Evolutionary conservation across 176 grass and related monocot species (phyloP).

Genomic region (sorghum (Sorghum bicolor)): Sorghum_bicolor_NCBIv3 NC_012872.2:68976001-68976500

Average conservation of each 20-base stretch:
- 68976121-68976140: slow-evolving; percentile 6
- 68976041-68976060: background rate
- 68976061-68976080: background rate
- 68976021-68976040: background rate
- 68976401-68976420: background rate
- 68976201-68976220: background rate
- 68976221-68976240: slow-evolving; percentile 10
- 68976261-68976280: slow-evolving; percentile 40
- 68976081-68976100: background rate
- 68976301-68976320: slow-evolving; percentile 32
- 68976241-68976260: slow-evolving; percentile 27
- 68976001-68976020: background rate
- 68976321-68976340: background rate
- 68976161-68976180: slow-evolving; percentile 9
- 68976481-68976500: too few species aligned
- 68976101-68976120: background rate
- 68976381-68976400: slow-evolving; percentile 4
- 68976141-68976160: background rate
- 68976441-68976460: background rate
- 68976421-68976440: background rate
- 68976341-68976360: background rate
- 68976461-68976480: background rate
- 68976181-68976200: background rate
- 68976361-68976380: slow-evolving; percentile 4
- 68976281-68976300: background rate